Conservation (phyloP, 2,329 filamentous ascomycete genomes). For the Myriosclerotinia curreyana region DNA sequence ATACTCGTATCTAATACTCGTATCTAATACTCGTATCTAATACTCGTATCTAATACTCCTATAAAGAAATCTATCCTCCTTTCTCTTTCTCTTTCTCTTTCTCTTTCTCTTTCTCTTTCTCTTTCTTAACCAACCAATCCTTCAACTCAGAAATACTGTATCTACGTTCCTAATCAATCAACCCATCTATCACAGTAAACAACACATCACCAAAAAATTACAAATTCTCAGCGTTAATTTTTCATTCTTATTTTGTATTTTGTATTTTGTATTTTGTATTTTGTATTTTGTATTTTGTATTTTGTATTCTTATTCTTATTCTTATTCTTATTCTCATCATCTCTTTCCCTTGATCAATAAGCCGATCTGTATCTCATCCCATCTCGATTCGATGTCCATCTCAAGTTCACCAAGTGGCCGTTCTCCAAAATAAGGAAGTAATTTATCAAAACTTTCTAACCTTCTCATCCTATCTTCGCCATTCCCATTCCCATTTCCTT, state of each 20-base stretch:
- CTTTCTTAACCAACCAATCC: background rate
- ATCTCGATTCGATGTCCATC: background rate
- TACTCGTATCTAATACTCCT: too few species aligned
- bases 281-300: too few species aligned
- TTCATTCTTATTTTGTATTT: too few species aligned
- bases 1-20: background rate
- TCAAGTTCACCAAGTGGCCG: background rate
- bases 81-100: too few species aligned
- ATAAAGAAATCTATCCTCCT: too few species aligned
- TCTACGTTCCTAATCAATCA: background rate
- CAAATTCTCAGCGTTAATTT: too few species aligned
- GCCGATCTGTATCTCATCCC: background rate
- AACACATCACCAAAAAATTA: background rate
- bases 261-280: too few species aligned
- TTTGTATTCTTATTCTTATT: constrained; percentile 4
- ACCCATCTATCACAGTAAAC: background rate
- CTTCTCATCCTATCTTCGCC: constrained; percentile 1
- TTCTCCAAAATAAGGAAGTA: background rate
- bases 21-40: too few species aligned
- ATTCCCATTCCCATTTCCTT: background rate
- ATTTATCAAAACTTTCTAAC: background rate
- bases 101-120: background rate
- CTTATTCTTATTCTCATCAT: constrained; percentile 10
- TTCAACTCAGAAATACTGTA: background rate
- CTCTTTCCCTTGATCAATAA: background rate